Conservation (phyloP, 768 basidiomycete genomes). For the Tylopilus felleus region DNA sequence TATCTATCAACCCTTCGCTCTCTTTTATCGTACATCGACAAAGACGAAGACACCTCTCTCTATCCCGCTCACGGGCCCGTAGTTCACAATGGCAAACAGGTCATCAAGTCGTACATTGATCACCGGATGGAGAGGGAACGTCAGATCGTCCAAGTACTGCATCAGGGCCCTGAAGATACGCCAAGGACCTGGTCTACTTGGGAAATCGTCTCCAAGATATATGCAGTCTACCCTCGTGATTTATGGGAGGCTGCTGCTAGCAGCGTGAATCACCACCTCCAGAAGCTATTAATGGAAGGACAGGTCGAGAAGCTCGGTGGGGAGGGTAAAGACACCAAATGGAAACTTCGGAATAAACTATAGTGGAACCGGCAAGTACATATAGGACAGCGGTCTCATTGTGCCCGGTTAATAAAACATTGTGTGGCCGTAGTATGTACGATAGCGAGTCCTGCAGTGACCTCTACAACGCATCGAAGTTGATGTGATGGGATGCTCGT, state of each 20-base stretch:
- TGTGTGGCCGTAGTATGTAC: constrained; percentile 16
- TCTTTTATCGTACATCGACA: constrained; percentile 45
- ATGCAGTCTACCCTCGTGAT: constrained; percentile 66
- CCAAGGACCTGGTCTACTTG: constrained; percentile 53
- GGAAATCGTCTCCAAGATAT: constrained; percentile 63
- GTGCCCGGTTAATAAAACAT: neutral
- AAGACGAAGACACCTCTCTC: constrained; percentile 43
- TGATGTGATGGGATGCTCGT: constrained; percentile 90
- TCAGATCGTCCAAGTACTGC: constrained; percentile 62
- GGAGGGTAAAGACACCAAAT: constrained; percentile 47
- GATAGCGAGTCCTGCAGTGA: constrained; percentile 2
- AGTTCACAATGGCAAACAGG: constrained; percentile 54
- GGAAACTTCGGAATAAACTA: constrained; percentile 35
- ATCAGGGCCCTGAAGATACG: constrained; percentile 27
- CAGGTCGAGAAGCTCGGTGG: constrained; percentile 50
- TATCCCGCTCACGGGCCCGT: constrained; percentile 91
- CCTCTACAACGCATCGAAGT: constrained; percentile 84
- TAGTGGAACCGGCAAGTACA: constrained; percentile 1
- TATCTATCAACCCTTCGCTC: constrained; percentile 65
- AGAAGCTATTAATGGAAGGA: constrained; percentile 67
- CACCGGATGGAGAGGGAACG: constrained; percentile 81
- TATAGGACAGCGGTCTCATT: neutral
- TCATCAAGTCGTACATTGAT: constrained; percentile 68
- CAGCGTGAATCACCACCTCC: constrained; percentile 66
- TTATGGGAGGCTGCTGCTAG: constrained; percentile 72